Conservation (phyloP, 2,329 filamentous ascomycete genomes). For the Apiospora aurea region DNA sequence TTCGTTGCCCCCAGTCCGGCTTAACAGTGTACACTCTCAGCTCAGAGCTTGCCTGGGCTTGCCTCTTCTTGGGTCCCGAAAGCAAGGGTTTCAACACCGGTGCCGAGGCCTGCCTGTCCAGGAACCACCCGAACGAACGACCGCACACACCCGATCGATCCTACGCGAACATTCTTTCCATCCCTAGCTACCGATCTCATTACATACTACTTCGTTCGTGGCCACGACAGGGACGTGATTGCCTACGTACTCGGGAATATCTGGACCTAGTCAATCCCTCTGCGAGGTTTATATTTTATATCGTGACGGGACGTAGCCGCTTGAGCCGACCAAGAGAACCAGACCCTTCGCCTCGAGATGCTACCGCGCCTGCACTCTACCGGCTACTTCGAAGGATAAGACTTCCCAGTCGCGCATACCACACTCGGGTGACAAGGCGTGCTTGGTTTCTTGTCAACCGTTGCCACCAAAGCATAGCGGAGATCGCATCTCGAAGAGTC, state of each 20-base stretch:
- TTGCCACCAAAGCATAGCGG: background rate
- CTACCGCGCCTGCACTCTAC: background rate
- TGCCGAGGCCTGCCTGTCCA: background rate
- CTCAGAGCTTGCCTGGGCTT: background rate
- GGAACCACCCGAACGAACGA: background rate
- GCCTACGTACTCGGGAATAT: background rate
- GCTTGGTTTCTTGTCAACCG: background rate
- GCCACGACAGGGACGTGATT: background rate
- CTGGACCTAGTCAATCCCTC: background rate
- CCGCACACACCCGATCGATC: slow-evolving; percentile 5
- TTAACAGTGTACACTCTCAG: background rate
- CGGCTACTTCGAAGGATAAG: background rate
- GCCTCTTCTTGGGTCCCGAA: background rate
- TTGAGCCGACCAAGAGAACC: background rate
- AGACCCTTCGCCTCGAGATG: background rate
- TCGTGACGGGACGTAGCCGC: background rate
- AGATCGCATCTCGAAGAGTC: background rate
- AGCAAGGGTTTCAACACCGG: background rate
- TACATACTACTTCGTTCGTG: background rate
- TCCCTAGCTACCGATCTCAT: background rate
- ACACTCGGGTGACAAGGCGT: background rate
- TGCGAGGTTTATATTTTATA: slow-evolving; percentile 9
- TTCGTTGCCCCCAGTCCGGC: background rate
- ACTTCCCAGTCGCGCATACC: background rate
- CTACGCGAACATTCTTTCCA: background rate